Percentiles rank a stretch among this genome's conserved stretches.
phyloP scores from a whole-genome alignment of 345 rosid species.

The Euphorbia peplus region DNA sequence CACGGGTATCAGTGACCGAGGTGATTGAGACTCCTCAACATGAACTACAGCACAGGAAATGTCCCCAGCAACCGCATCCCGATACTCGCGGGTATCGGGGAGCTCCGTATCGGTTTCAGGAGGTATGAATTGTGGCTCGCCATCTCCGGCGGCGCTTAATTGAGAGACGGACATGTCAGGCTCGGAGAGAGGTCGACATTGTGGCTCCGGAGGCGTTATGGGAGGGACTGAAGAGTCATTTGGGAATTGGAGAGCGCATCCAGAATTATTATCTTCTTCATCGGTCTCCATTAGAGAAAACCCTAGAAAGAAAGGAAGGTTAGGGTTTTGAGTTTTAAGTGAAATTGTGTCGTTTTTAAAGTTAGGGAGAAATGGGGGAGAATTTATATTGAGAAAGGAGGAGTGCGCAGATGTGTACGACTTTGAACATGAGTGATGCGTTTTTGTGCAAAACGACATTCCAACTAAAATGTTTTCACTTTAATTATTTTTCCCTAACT shows the following conservation, averaged over 20 bases:
- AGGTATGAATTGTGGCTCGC: constrained; percentile 9
- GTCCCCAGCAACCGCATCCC: constrained; percentile 14
- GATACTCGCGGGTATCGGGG: constrained; percentile 1
- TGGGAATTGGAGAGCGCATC: constrained; percentile 20
- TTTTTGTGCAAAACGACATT: background rate
- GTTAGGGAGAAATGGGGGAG: background rate
- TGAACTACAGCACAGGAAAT: background rate
- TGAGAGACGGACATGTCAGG: constrained; percentile 11
- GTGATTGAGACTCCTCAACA: constrained; percentile 6
- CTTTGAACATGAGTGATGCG: background rate
- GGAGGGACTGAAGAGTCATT: constrained; percentile 9
- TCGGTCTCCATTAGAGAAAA: constrained; percentile 48
- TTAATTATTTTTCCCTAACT: no score
- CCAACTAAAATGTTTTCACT: background rate
- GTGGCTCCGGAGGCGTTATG: constrained; percentile 5
- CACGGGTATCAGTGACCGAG: constrained; percentile 7
- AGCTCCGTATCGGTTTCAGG: constrained; percentile 9
- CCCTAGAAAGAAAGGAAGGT: constrained; percentile 17
- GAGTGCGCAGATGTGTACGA: background rate
- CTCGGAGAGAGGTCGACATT: constrained; percentile 17
- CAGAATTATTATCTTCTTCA: constrained; percentile 40
- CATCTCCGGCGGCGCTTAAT: background rate
- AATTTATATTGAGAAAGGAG: background rate
- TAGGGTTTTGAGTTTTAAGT: constrained; percentile 34
- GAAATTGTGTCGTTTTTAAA: constrained; percentile 15